Percentiles rank a stretch among this genome's conserved stretches.
Evolutionary conservation across 768 basidiomycete genomes (phyloP).

Genomic region (Stropharia rugosoannulata): DNA sequence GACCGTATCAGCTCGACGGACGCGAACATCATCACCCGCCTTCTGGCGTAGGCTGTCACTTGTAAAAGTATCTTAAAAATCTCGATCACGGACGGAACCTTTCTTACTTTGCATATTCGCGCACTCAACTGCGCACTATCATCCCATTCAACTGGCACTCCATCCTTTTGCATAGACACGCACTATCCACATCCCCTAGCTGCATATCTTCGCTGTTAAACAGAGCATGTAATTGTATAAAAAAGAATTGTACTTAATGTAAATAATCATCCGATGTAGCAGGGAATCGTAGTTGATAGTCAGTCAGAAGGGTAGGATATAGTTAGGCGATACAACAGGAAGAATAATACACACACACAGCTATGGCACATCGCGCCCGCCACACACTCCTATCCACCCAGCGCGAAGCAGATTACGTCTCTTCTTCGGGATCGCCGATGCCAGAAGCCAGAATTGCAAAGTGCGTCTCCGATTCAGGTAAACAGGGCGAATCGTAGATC

Average conservation of each 20-base stretch:
- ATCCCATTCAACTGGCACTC: conserved; percentile 52
- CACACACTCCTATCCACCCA: neutral
- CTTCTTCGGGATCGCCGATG: conserved; percentile 94
- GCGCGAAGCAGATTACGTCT: conserved; percentile 38
- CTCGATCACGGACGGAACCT: conserved; percentile 5
- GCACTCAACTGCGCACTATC: conserved; percentile 34
- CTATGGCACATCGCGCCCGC: neutral
- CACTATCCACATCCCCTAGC: conserved; percentile 16
- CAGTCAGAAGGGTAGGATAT: conserved; percentile 3
- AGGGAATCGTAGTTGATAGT: conserved; percentile 6
- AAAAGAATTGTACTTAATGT: conserved; percentile 19
- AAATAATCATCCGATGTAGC: conserved; percentile 17
- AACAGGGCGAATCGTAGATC: conserved; percentile 96
- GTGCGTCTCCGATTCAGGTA: conserved; percentile 94
- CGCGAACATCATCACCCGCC: conserved; percentile 87
- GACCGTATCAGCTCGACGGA: conserved; percentile 75
- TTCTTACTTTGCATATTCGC: conserved; percentile 11
- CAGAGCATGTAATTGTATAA: conserved; percentile 22
- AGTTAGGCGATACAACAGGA: conserved; percentile 8
- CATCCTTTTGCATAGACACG: neutral
- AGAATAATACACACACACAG: neutral
- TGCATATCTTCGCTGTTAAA: conserved; percentile 10
- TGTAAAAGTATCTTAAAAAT: conserved; percentile 3
- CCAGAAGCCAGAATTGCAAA: conserved; percentile 93
- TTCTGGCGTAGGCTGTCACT: conserved; percentile 55